These are phyloP conservation scores for Cylindricascospora bacillispora DNA, from an alignment of 1,139 yeast species.

Conservation along the genomic window DNA sequence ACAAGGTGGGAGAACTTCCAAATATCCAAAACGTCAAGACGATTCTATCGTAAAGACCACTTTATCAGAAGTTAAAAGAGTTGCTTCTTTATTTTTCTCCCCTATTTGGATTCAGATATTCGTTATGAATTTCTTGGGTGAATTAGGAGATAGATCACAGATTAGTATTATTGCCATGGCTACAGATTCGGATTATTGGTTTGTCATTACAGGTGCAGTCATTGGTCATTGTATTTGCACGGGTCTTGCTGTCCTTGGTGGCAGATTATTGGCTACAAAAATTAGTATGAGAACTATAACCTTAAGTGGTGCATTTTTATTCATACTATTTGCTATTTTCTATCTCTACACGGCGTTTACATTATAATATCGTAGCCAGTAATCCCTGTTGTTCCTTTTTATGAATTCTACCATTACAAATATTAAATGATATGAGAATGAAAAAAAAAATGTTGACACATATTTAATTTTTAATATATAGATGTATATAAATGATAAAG, in stretches of 20 bases:
- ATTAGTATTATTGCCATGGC: conserved; percentile 98
- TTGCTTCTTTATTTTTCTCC: conserved; percentile 55
- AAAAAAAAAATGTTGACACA: neutral
- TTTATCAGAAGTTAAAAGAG: conserved; percentile 28
- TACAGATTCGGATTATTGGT: conserved; percentile 89
- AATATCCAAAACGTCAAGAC: conserved; percentile 5
- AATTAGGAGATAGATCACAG: conserved; percentile 98
- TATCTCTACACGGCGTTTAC: conserved; percentile 56
- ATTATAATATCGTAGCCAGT: neutral
- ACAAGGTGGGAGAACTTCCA: conserved; percentile 30
- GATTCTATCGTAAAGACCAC: too few species aligned
- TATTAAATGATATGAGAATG: neutral
- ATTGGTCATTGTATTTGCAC: conserved; percentile 90
- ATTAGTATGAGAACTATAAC: conserved; percentile 89
- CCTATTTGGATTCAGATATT: conserved; percentile 94
- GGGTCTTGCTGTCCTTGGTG: conserved; percentile 85
- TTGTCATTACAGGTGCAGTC: conserved; percentile 79
- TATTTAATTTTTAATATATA: neutral
- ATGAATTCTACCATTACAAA: neutral
- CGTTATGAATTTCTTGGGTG: conserved; percentile 92
- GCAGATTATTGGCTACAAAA: conserved; percentile 75
- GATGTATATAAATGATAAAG: neutral
- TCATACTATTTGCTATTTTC: conserved; percentile 66
- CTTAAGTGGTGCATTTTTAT: conserved; percentile 78
- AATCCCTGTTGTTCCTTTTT: neutral